phyloP scores from a whole-genome alignment of 805 yeast species.

The Pichia californica region DNA sequence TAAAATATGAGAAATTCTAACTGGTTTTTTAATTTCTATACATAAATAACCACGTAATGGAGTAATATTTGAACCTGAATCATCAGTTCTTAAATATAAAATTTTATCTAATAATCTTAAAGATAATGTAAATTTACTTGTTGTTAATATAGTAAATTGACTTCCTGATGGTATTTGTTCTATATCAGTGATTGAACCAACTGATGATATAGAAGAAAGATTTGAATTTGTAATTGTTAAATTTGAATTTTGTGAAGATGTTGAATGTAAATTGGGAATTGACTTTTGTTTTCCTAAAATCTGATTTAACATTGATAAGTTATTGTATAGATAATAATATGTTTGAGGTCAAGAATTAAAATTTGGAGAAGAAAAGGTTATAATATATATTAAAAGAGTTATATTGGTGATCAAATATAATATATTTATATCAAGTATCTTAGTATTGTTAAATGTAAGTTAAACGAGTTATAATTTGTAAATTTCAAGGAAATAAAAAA shows the following conservation, averaged over 20 bases:
- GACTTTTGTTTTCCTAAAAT: background rate
- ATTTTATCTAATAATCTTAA: conserved; percentile 12
- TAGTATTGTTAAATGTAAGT: too few relatives aligned
- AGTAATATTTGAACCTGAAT: conserved; percentile 2
- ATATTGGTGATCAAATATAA: too few relatives aligned
- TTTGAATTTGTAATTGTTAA: background rate
- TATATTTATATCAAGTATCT: too few relatives aligned
- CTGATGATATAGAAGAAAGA: background rate
- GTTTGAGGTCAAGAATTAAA: too few relatives aligned
- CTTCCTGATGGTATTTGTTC: conserved; percentile 6
- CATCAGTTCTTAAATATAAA: conserved; percentile 10
- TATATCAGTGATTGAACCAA: conserved; percentile 1
- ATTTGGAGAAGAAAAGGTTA: too few relatives aligned
- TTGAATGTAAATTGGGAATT: background rate
- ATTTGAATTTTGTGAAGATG: background rate
- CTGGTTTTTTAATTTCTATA: conserved; percentile 14
- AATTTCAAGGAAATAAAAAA: too few relatives aligned
- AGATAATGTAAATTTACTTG: conserved; percentile 4
- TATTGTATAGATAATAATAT: background rate
- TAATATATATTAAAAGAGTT: too few relatives aligned
- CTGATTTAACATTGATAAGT: background rate
- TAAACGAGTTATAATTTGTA: too few relatives aligned
- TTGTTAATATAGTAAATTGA: conserved; percentile 1
- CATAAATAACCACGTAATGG: conserved; percentile 21
- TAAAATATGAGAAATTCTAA: conserved; percentile 11